Evolutionary conservation across 1,284 basidiomycete genomes (phyloP), one percentile per base, ranked within the genome.

Genomic region (Puccinia coronata): DNA sequence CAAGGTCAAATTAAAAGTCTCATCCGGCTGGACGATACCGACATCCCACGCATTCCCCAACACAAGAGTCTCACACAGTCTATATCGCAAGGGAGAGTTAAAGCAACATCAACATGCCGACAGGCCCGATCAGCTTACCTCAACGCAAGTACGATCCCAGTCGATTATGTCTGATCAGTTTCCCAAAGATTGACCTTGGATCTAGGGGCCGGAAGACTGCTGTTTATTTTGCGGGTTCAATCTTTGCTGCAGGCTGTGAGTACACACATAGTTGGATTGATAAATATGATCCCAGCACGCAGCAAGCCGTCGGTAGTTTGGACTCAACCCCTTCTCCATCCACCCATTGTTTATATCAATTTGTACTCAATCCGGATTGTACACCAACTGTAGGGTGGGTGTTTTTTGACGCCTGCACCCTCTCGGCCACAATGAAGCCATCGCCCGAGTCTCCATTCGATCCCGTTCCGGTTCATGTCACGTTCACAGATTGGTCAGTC

Each of bases 341-440:
- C n/a, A n/a, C n/a, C n/a, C n/a, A n/a, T n/a, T n/a, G n/a, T n/a
- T n/a, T n/a, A n/a, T n/a, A n/a, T n/a, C n/a, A n/a, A n/a, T n/a
- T n/a, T n/a, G n/a, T n/a, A n/a, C n/a, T n/a, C n/a, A n/a, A n/a
- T n/a, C n/a, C n/a, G n/a, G n/a, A n/a, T n/a, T n/a, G n/a, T n/a
- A n/a, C n/a, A n/a, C n/a, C 34, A 81, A 41, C 41, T 81, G 36
- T 12, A 80, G 79, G 79, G 79, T 72, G 70, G 69, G 31, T 93
- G n/a, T 95, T 98, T 87, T 89, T 98, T 82, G 96, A 98, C 84
- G 96, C 96, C 25, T 91, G 92, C 57, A 92, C 97, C 82, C 89
- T 96, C 77, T 97, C 95, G 1, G 82, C 84, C 65, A 85, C 83
- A 61, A 83, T 84, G 0, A 91, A 91, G 82, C 87, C 92, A 1